Base-by-base conservation (phyloP, 164 flowering plant genomes). In the Piper longum region DNA sequence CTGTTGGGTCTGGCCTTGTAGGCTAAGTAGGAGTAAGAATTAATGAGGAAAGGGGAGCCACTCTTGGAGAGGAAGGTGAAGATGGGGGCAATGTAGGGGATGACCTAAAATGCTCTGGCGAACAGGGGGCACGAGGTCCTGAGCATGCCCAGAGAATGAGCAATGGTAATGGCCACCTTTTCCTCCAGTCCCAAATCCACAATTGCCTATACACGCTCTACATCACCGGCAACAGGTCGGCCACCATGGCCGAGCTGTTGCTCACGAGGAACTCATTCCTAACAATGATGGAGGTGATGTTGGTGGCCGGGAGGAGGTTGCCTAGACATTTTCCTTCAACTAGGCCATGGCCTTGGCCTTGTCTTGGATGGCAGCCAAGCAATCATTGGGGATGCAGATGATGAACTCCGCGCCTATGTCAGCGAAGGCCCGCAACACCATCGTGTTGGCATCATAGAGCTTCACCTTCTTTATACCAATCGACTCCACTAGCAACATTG, bases 1-100 rank as follows among this genome's bases (percentile, higher is more conserved):
- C 52, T 7, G 13, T 45, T 61, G 1, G 89, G 85, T 67, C 79
- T 76, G 63, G 76, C 82, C 1, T 81, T 64, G 70, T 81, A 87
- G 0, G 90, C 88, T 55, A 85, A 85, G 61, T 83, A 87, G 0
- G 95, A 90, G 54, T 85, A 87, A 0, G 86, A 83, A 56, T 87
- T 85, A 40, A 87, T 64, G 85, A 82, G 77, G 73, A 85, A 85
- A 0, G 90, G 90, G 0, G 90, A 70, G 0, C 73, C 80, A 0
- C 84, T 80, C 7, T 81, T 78, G 0, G 82, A 76, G 0, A 85
- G 48, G 60, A 87, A 80, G 4, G 57, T 70, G 7, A 82, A 66
- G 3, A 87, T 68, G 16, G 78, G 43, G 18, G 71, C 71, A 82
- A 87, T 81, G 11, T 62, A 48, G 0, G 75, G 72, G 55, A 70